Percentiles rank a stretch among this genome's conserved stretches.
phyloP scores from a whole-genome alignment of 2,329 filamentous ascomycete species.

The Beauveria brongniartii region DNA sequence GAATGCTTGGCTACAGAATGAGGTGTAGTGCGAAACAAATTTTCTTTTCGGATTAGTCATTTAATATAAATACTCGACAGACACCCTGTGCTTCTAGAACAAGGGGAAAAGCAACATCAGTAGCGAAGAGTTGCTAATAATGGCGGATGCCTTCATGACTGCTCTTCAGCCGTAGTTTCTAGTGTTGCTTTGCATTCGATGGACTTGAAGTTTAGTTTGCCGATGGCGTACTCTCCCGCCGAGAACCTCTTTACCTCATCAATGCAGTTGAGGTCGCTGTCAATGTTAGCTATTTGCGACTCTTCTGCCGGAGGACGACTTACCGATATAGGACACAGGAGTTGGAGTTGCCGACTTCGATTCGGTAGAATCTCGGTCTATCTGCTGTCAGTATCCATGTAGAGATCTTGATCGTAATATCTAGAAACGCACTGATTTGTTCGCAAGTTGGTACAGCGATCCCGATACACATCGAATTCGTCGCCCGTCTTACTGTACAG shows the following conservation, averaged over 20 bases:
- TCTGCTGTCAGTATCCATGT: not conserved
- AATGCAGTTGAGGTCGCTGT: not conserved
- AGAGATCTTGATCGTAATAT: no score
- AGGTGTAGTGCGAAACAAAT: no score
- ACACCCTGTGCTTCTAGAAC: no score
- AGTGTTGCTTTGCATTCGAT: constrained; percentile 19
- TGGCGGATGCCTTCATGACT: no score
- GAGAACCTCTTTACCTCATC: no score
- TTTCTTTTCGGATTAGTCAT: no score
- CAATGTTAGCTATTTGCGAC: not conserved
- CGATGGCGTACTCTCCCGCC: not conserved
- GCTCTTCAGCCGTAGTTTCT: no score
- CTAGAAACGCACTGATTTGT: not conserved
- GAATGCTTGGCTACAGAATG: no score
- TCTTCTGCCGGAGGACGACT: not conserved
- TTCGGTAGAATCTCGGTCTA: not conserved
- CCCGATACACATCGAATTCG: not conserved
- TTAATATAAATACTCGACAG: no score
- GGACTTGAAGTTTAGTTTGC: not conserved
- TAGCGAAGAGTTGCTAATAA: no score
- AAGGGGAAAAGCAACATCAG: no score
- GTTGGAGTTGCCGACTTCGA: not conserved
- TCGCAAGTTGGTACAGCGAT: not conserved
- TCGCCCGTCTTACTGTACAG: not conserved
- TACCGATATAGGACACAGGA: not conserved